These are phyloP conservation scores for Penicillium desertorum DNA, from an alignment of 495 filamentous ascomycete genomes.

Conservation along the genomic window DNA sequence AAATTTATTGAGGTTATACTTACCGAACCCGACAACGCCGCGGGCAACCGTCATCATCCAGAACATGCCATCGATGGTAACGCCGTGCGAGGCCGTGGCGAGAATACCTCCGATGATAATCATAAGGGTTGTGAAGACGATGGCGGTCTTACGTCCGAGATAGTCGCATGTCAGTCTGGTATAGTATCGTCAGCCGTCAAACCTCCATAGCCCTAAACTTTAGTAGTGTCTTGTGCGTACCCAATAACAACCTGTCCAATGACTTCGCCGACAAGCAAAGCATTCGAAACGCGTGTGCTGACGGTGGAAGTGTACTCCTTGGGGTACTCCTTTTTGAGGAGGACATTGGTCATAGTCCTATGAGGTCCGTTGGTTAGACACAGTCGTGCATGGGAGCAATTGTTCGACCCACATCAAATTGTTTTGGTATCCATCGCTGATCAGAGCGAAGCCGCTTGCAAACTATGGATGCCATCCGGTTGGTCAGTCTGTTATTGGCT, in stretches of 20 bases:
- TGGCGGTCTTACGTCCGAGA: slow-evolving; percentile 52
- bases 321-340: slow-evolving; percentile 48
- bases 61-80: slow-evolving; percentile 51
- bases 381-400: background rate
- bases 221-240: slow-evolving; percentile 11
- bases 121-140: slow-evolving; percentile 51
- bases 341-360: slow-evolving; percentile 52
- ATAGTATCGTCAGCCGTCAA: background rate
- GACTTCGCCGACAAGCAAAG: slow-evolving; percentile 53
- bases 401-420: slow-evolving; percentile 42
- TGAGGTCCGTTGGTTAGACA: background rate
- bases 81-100: slow-evolving; percentile 49
- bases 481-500: background rate
- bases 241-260: slow-evolving; percentile 53
- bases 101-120: slow-evolving; percentile 54
- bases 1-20: background rate
- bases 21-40: slow-evolving; percentile 49
- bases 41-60: slow-evolving; percentile 55
- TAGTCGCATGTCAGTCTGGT: slow-evolving; percentile 50
- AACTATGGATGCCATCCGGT: slow-evolving; percentile 26
- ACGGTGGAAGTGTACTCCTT: slow-evolving; percentile 45
- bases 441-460: slow-evolving; percentile 49
- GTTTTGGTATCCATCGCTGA: slow-evolving; percentile 56
- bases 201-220: background rate
- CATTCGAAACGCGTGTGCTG: slow-evolving; percentile 53